A percentile compares a stretch with the other conserved stretches of the same genome.
phyloP scores from a whole-genome alignment of 129 eudicot species.

The Helianthus annuus region DNA sequence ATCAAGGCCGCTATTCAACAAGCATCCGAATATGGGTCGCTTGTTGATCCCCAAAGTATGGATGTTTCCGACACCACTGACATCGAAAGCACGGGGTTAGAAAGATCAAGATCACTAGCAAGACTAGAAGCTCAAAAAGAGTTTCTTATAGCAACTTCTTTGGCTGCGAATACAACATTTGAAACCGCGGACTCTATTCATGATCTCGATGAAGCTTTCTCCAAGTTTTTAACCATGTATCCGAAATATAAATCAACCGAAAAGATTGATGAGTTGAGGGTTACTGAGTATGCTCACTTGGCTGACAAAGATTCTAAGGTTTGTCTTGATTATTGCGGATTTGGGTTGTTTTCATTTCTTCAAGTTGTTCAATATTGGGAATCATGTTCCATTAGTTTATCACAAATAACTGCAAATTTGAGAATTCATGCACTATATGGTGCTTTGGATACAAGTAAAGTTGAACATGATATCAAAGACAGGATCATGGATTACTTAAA shows the following conservation, averaged over 20 bases:
- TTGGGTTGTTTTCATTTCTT: slow-evolving; percentile 85
- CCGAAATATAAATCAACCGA: slow-evolving; percentile 78
- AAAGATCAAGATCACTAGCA: slow-evolving; percentile 85
- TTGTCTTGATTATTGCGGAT: slow-evolving; percentile 97
- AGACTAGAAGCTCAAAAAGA: slow-evolving; percentile 85
- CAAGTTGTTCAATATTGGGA: slow-evolving; percentile 83
- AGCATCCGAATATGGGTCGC: slow-evolving; percentile 93
- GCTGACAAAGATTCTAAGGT: slow-evolving; percentile 66
- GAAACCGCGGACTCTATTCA: slow-evolving; percentile 66
- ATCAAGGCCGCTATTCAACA: slow-evolving; percentile 86
- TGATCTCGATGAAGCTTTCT: slow-evolving; percentile 55
- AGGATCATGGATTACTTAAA: slow-evolving; percentile 94
- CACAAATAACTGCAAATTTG: slow-evolving; percentile 75
- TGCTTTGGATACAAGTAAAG: slow-evolving; percentile 72
- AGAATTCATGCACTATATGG: slow-evolving; percentile 82
- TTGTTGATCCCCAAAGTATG: slow-evolving; percentile 60
- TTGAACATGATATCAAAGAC: slow-evolving; percentile 71
- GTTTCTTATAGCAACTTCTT: slow-evolving; percentile 82
- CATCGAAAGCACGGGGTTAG: slow-evolving; percentile 60
- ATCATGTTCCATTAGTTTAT: slow-evolving; percentile 71
- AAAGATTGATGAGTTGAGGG: slow-evolving; percentile 78
- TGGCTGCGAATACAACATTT: slow-evolving; percentile 79
- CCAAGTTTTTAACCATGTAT: slow-evolving; percentile 85
- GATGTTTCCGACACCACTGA: slow-evolving; percentile 48
- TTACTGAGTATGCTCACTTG: slow-evolving; percentile 73